Evolutionary conservation across 768 basidiomycete genomes (phyloP), one percentile per base, ranked within the genome.

Genomic region (Pleurotus salmoneostramineus): DNA sequence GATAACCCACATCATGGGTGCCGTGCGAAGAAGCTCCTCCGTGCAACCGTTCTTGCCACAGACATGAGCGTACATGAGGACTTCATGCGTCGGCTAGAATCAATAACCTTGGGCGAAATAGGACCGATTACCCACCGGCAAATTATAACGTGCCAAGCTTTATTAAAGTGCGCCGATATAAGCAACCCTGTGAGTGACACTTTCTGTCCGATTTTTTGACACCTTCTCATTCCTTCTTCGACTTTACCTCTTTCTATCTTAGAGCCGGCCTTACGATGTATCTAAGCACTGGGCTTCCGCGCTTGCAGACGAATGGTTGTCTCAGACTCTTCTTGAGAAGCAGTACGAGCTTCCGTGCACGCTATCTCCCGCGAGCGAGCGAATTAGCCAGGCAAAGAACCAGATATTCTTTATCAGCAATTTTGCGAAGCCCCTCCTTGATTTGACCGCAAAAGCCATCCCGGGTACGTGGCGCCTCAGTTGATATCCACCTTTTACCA

Each of bases 161-260:
- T 99, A 52, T 86, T 99, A 69, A 98, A 99, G 72, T 97, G 95
- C 66, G 95, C 96, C 14, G 97, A 99, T 73, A 98, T 99, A 66
- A 95, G 93, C 69, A 99, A 99, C 70, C 96, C 97, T 12, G 95
- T 97, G 69, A 62, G 95, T 83, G 43, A 50, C 52, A 36, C 36
- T 46, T 15, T 45, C 8, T 52, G 34, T 43, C 40, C 54, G 56
- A 42, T n/a, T 49, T 27, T 27, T 55, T 45, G 11, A 59, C 37
- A 33, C 6, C 56, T 51, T 56, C 35, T 8, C 55, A 48, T 6
- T 57, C 45, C 21, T 27, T 27, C 21, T 27, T 35, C 40, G 2
- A 42, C 15, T 54, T 65, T 44, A 15, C 15, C 40, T 55, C 40
- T 15, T 17, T 7, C 11, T 27, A 27, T 27, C 21, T 27, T 49